Evolutionary conservation across 2,329 filamentous ascomycete species (phyloP).

Genomic region (Scytalidium sp.): DNA sequence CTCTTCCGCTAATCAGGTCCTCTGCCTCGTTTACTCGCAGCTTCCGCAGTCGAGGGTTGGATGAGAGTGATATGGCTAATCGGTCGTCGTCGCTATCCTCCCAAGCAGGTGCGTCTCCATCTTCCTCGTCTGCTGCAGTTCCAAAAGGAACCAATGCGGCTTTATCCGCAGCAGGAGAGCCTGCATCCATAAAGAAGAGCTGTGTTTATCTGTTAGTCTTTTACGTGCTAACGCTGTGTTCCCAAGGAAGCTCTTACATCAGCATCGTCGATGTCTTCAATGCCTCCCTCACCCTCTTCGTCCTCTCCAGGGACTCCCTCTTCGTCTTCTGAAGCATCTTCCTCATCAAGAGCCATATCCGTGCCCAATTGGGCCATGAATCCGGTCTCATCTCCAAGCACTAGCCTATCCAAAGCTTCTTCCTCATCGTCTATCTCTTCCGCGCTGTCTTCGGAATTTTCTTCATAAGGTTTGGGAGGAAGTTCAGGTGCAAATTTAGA

Average conservation of each 20-base stretch:
- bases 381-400: conserved; percentile 82
- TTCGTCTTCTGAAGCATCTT: conserved; percentile 9
- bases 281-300: conserved; percentile 44
- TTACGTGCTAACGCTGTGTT: not conserved
- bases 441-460: conserved; percentile 24
- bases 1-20: conserved; percentile 80
- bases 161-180: conserved; percentile 21
- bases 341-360: conserved; percentile 36
- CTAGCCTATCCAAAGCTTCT: conserved; percentile 79
- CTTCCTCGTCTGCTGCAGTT: conserved; percentile 32
- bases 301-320: conserved; percentile 32
- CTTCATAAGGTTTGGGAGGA: conserved; percentile 9
- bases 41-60: conserved; percentile 74
- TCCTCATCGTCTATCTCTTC: conserved; percentile 78
- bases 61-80: conserved; percentile 76
- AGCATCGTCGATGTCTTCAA: conserved; percentile 71
- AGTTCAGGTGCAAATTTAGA: conserved; percentile 5
- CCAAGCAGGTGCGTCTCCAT: conserved; percentile 64
- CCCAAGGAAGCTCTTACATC: conserved; percentile 40
- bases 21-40: conserved; percentile 77
- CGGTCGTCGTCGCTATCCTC: conserved; percentile 95
- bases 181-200: conserved; percentile 36
- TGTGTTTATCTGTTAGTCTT: conserved; percentile 13
- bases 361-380: conserved; percentile 73
- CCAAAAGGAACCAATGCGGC: conserved; percentile 15